These are phyloP conservation scores for Hanseniaspora valbyensis DNA, from an alignment of 805 yeast species.

Conservation along the genomic window DNA sequence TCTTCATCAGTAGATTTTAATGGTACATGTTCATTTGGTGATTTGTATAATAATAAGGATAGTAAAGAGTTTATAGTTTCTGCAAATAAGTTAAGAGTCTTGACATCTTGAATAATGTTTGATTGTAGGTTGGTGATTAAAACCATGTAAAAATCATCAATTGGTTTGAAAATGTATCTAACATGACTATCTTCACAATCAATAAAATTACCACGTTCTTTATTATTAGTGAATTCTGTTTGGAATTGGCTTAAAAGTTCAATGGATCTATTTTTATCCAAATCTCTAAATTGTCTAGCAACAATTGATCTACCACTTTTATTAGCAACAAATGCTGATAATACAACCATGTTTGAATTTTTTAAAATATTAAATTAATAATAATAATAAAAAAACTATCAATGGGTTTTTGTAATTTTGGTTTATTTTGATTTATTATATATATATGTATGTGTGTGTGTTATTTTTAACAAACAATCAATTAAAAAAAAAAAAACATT, in stretches of 20 bases:
- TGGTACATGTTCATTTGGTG: conserved; percentile 12
- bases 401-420: neutral
- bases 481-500: too few species aligned
- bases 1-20: conserved; percentile 58
- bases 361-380: neutral
- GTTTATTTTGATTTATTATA: too few species aligned
- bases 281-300: conserved; percentile 82
- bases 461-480: too few species aligned
- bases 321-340: conserved; percentile 91
- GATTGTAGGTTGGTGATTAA: conserved; percentile 83
- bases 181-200: conserved; percentile 66
- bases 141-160: conserved; percentile 86
- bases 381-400: neutral
- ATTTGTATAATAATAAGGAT: conserved; percentile 12
- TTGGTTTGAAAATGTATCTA: conserved; percentile 89
- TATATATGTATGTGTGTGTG: too few species aligned
- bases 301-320: conserved; percentile 86
- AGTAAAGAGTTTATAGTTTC: conserved; percentile 69
- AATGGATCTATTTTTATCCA: conserved; percentile 74
- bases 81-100: conserved; percentile 75
- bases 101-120: conserved; percentile 87
- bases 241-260: conserved; percentile 81
- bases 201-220: conserved; percentile 80
- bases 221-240: conserved; percentile 52
- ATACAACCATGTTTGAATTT: conserved; percentile 46